Conservation (phyloP, 1,284 basidiomycete genomes). For the Trametes polyzona region DNA sequence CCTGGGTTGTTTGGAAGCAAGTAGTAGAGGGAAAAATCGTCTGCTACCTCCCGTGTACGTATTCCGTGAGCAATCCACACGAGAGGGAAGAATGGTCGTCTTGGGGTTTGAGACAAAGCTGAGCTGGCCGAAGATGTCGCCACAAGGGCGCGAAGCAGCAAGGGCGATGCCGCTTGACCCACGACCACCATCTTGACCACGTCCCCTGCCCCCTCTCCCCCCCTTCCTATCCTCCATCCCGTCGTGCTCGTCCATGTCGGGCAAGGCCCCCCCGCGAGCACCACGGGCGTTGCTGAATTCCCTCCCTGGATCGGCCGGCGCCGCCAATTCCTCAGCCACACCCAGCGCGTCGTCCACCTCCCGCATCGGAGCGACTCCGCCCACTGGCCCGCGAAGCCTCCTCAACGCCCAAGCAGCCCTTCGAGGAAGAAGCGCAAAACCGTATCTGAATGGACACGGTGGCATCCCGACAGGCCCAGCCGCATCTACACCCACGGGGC, state of each 20-base stretch:
- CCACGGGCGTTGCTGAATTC: slow-evolving; percentile 66
- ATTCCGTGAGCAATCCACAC: slow-evolving; percentile 18
- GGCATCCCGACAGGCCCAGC: slow-evolving; percentile 31
- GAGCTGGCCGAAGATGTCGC: slow-evolving; percentile 25
- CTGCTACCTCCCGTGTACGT: slow-evolving; percentile 15
- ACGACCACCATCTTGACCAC: slow-evolving; percentile 29
- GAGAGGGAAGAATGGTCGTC: slow-evolving; percentile 8
- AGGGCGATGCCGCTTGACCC: slow-evolving; percentile 31
- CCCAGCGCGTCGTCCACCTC: slow-evolving; percentile 36
- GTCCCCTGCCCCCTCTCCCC: slow-evolving; percentile 9
- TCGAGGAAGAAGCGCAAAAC: slow-evolving; percentile 32
- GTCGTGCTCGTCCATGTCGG: slow-evolving; percentile 53
- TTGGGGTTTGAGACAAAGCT: slow-evolving; percentile 21
- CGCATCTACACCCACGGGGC: slow-evolving; percentile 34
- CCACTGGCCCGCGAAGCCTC: slow-evolving; percentile 63
- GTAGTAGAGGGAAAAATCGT: slow-evolving; percentile 15
- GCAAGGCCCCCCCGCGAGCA: slow-evolving; percentile 74
- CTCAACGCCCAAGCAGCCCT: slow-evolving; percentile 37
- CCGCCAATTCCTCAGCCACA: slow-evolving; percentile 24
- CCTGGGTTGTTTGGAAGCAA: slow-evolving; percentile 3
- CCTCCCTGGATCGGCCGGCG: slow-evolving; percentile 35
- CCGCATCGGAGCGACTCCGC: slow-evolving; percentile 53
- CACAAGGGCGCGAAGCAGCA: slow-evolving; percentile 25
- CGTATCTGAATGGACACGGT: slow-evolving; percentile 36
- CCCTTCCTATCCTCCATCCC: slow-evolving; percentile 19